phyloP scores from a whole-genome alignment of 2,329 filamentous ascomycete genomes.

The Cercospora brassicicola region DNA sequence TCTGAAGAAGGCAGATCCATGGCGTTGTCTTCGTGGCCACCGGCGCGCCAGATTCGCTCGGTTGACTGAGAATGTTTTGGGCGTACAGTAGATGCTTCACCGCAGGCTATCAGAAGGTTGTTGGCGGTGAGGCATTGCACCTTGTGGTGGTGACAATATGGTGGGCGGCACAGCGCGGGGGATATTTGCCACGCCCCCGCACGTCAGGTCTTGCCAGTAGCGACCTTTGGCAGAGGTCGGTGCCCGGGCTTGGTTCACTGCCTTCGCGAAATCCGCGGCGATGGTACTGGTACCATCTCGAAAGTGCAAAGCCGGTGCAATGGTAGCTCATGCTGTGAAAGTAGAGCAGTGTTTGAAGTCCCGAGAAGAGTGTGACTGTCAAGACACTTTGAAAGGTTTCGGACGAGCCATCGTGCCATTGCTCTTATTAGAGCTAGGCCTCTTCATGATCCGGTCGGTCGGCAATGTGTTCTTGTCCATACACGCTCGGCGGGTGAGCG shows the following conservation, averaged over 20 bases:
- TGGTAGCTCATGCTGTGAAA: not conserved
- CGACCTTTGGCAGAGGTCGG: not conserved
- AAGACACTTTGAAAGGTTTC: constrained; percentile 10
- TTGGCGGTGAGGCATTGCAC: not conserved
- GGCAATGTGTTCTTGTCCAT: constrained; percentile 12
- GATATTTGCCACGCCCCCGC: not conserved
- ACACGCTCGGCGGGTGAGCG: constrained; percentile 17
- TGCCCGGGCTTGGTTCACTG: not conserved
- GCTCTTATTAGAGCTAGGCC: not conserved
- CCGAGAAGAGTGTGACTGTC: not conserved
- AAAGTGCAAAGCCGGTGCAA: not conserved
- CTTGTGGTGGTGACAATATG: not conserved
- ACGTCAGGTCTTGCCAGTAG: not conserved
- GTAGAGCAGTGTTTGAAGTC: not conserved
- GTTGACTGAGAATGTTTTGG: not conserved
- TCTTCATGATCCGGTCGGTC: constrained; percentile 8
- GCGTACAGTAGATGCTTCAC: not conserved
- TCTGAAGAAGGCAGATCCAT: not conserved
- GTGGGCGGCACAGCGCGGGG: not conserved
- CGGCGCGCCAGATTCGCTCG: not conserved
- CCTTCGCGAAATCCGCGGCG: not conserved
- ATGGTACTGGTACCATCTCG: not conserved
- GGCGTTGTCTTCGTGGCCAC: not conserved
- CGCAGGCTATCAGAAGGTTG: not conserved
- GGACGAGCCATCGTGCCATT: constrained; percentile 8